These are phyloP conservation scores for Metschnikowia similis DNA, from an alignment of 805 yeast genomes.

Conservation along the genomic window DNA sequence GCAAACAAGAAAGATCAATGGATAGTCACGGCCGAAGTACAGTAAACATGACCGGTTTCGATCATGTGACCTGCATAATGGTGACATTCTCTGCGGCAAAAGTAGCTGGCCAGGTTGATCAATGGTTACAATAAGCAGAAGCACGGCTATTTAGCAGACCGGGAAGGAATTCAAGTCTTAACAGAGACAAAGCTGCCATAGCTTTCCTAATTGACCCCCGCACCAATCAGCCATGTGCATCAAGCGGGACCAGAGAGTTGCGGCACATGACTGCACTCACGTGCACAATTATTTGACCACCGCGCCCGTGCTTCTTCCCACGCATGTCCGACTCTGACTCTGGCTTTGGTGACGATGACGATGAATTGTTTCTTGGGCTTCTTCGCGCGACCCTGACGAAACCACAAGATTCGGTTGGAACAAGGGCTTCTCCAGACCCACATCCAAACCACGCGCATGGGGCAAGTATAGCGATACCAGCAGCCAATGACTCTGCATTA, in stretches of 20 bases:
- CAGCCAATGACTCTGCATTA: slow-evolving; percentile 17
- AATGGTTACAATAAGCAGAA: too few species aligned
- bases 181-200: too few species aligned
- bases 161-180: too few species aligned
- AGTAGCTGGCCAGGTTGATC: too few species aligned
- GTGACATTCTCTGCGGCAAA: too few species aligned
- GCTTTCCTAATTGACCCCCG: background rate
- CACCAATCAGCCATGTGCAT: too few species aligned
- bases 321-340: slow-evolving; percentile 7
- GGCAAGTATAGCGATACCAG: slow-evolving; percentile 1
- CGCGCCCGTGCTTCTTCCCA: background rate
- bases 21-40: too few species aligned
- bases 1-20: too few species aligned
- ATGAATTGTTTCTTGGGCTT: slow-evolving; percentile 48
- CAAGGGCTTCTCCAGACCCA: background rate
- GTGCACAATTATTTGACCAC: background rate
- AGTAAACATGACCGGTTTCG: too few species aligned
- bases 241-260: background rate
- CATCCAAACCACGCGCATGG: background rate
- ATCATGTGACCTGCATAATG: too few species aligned
- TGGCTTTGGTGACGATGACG: slow-evolving; percentile 37
- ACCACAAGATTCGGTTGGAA: slow-evolving; percentile 5
- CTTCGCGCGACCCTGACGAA: slow-evolving; percentile 33
- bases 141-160: too few species aligned
- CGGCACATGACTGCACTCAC: background rate